Percentiles rank a stretch among this genome's conserved stretches.
phyloP scores from a whole-genome alignment of 441 rosid genomes.

The Pelargonium australe region DNA sequence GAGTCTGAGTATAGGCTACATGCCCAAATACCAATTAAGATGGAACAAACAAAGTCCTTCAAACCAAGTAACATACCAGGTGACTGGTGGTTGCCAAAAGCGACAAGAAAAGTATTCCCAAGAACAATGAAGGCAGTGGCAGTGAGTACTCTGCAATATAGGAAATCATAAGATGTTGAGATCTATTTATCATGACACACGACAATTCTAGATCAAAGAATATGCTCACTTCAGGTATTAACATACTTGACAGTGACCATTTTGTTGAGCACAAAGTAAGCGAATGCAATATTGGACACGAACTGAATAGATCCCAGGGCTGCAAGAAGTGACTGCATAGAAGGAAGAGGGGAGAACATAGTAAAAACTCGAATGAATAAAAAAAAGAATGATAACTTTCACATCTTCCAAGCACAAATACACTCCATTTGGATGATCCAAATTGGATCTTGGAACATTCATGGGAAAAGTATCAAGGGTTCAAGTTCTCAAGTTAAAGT shows the following conservation, averaged over 20 bases:
- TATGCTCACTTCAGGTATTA: conserved; percentile 25
- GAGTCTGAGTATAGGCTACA: no score
- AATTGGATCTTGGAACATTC: conserved; percentile 6
- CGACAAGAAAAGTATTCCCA: conserved; percentile 88
- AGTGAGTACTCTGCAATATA: conserved; percentile 58
- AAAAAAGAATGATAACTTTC: not conserved
- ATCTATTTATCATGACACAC: conserved; percentile 7
- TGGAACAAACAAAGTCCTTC: not conserved
- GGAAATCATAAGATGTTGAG: conserved; percentile 19
- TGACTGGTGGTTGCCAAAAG: conserved; percentile 95
- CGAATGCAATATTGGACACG: conserved; percentile 90
- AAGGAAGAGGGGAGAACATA: conserved; percentile 13
- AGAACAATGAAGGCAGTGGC: conserved; percentile 94
- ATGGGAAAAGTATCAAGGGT: not conserved
- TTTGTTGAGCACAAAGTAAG: conserved; percentile 79
- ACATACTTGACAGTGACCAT: conserved; percentile 92
- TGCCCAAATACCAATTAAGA: not conserved
- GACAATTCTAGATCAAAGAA: not conserved
- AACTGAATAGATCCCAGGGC: conserved; percentile 97
- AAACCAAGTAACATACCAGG: conserved; percentile 56
- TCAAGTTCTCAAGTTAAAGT: not conserved
- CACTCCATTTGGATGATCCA: not conserved
- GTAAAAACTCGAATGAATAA: not conserved
- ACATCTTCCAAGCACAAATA: not conserved
- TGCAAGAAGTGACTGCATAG: conserved; percentile 89